Conservation (phyloP, 805 yeast genomes). For the Kockiozyma suomiensis region DNA sequence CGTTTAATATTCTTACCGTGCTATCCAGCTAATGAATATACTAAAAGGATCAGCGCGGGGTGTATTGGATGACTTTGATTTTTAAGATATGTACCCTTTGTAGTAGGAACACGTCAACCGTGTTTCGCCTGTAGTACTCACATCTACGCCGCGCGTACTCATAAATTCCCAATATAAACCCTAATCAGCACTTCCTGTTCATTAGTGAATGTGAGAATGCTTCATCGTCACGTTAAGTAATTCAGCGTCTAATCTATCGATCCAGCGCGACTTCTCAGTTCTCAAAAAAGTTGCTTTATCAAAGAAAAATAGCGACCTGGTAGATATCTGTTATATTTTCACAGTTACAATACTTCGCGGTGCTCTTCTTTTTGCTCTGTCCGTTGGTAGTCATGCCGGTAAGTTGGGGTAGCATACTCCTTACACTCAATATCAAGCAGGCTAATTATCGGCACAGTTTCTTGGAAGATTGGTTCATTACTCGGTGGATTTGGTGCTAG, state of each 20-base stretch:
- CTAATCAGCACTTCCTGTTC: background rate
- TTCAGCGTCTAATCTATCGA: too few relatives aligned
- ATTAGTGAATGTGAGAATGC: background rate
- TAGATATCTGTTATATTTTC: too few relatives aligned
- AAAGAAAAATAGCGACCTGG: too few relatives aligned
- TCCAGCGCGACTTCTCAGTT: too few relatives aligned
- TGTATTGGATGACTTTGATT: too few relatives aligned
- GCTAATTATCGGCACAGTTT: background rate
- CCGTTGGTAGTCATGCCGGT: slow-evolving; percentile 5
- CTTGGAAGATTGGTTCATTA: slow-evolving; percentile 69
- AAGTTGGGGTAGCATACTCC: background rate
- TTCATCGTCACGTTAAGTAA: background rate
- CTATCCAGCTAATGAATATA: background rate
- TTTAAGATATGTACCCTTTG: too few relatives aligned
- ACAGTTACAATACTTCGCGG: background rate
- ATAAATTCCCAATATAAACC: background rate
- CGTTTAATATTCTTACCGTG: background rate
- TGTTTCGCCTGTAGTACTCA: background rate
- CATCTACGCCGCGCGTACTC: background rate
- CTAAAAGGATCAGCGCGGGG: too few relatives aligned
- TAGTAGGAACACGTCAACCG: slow-evolving; percentile 7
- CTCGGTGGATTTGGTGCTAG: slow-evolving; percentile 72
- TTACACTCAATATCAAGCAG: background rate
- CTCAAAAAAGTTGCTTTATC: too few relatives aligned
- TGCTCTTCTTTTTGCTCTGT: background rate